Evolutionary conservation across 148 eudicot species (phyloP).

Genomic region (Rhododendron vialii): DNA sequence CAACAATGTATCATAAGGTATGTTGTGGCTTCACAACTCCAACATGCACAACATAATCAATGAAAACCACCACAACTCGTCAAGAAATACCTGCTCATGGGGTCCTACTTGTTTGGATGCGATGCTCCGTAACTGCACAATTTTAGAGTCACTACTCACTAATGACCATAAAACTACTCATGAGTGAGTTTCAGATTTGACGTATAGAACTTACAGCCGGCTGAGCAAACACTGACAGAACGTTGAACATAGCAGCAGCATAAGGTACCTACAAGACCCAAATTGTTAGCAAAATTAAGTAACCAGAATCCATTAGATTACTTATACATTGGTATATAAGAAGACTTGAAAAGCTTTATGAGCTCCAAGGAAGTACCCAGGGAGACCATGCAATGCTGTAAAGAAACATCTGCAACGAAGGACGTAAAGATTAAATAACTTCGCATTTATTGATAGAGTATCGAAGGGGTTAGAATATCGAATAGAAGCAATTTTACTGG

Average conservation of each 20-base stretch:
- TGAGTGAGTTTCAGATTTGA: neutral
- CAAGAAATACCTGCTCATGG: conserved; percentile 42
- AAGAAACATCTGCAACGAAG: conserved; percentile 48
- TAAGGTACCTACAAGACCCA: conserved; percentile 48
- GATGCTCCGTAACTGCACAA: conserved; percentile 53
- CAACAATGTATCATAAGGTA: neutral
- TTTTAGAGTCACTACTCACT: neutral
- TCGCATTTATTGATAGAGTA: neutral
- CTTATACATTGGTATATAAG: neutral
- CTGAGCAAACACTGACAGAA: conserved; percentile 32
- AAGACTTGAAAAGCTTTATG: neutral
- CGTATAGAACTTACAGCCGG: conserved; percentile 48
- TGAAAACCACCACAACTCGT: neutral
- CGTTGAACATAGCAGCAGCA: conserved; percentile 39
- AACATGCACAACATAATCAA: neutral
- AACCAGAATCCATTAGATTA: neutral
- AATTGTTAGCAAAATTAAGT: conserved; percentile 8
- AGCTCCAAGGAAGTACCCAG: conserved; percentile 36
- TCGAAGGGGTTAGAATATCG: neutral
- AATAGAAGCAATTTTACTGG: neutral
- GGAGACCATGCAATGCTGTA: conserved; percentile 62
- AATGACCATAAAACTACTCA: neutral
- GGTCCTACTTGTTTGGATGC: conserved; percentile 66
- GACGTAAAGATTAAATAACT: neutral
- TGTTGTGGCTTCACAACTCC: neutral